A percentile compares a stretch with the other conserved stretches of the same genome.
Evolutionary conservation across 1,284 basidiomycete genomes (phyloP).

Genomic region (Lignosus rhinocerotis): DNA sequence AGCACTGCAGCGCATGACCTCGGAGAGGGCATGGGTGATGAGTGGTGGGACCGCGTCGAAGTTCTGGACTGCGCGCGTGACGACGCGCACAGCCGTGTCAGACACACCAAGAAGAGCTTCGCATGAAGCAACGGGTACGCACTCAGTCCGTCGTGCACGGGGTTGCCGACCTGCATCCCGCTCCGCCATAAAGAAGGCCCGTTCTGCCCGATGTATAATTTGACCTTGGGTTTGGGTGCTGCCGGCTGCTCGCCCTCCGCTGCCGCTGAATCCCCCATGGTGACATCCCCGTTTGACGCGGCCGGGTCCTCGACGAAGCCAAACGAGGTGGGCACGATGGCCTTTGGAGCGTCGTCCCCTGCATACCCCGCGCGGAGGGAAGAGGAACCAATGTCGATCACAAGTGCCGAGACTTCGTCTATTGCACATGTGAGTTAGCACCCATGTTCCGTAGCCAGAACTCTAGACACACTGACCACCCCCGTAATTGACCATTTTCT

Average conservation of each 20-base stretch:
- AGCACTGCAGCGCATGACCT: constrained; percentile 72
- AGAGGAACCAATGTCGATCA: constrained; percentile 92
- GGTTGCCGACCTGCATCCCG: constrained; percentile 86
- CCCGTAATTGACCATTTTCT: constrained; percentile 68
- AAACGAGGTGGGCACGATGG: constrained; percentile 88
- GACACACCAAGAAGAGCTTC: not conserved
- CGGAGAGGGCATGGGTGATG: constrained; percentile 74
- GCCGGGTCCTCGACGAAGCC: constrained; percentile 55
- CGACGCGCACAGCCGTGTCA: not conserved
- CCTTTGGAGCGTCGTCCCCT: constrained; percentile 95
- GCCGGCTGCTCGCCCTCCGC: constrained; percentile 32
- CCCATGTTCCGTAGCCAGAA: not conserved
- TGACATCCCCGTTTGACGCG: constrained; percentile 48
- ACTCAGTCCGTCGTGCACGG: constrained; percentile 87
- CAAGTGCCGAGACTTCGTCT: constrained; percentile 96
- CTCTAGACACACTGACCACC: constrained; percentile 51
- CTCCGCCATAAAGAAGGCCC: constrained; percentile 91
- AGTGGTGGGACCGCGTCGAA: constrained; percentile 76
- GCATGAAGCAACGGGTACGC: constrained; percentile 35
- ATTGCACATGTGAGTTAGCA: not conserved
- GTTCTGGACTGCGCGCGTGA: constrained; percentile 62
- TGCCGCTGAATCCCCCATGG: constrained; percentile 53
- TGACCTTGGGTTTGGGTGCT: constrained; percentile 42
- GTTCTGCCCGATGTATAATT: constrained; percentile 86
- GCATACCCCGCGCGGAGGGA: constrained; percentile 94